phyloP scores from a whole-genome alignment of 2,329 filamentous ascomycete genomes.

The Exophiala mesophila region DNA sequence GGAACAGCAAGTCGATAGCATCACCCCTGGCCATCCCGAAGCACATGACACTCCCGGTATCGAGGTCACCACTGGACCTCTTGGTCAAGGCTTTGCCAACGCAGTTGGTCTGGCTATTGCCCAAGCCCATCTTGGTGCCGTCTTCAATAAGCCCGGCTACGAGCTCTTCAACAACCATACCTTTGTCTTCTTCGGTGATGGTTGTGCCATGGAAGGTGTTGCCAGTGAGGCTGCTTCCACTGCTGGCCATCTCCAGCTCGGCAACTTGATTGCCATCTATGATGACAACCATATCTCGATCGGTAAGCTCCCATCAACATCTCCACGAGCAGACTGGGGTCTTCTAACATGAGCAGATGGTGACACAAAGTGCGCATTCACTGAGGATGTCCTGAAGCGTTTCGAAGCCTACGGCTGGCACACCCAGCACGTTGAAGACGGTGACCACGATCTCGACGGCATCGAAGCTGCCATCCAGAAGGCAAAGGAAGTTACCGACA shows the following conservation, averaged over 20 bases:
- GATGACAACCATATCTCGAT: conserved; percentile 98
- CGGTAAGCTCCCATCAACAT: conserved; percentile 46
- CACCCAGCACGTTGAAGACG: conserved; percentile 74
- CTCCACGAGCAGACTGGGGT: not conserved
- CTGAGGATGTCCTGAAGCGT: conserved; percentile 89
- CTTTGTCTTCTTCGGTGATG: conserved; percentile 94
- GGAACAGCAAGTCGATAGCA: conserved; percentile 66
- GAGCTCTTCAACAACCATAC: conserved; percentile 94
- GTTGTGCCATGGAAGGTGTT: conserved; percentile 97
- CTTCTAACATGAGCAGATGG: conserved; percentile 56
- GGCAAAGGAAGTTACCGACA: conserved; percentile 84
- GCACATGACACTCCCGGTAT: conserved; percentile 92
- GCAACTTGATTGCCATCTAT: conserved; percentile 94
- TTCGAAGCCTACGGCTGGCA: conserved; percentile 99
- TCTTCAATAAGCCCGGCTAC: conserved; percentile 96
- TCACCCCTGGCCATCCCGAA: conserved; percentile 94
- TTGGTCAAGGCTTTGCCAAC: conserved; percentile 95
- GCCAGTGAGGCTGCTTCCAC: conserved; percentile 86
- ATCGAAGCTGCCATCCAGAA: conserved; percentile 86
- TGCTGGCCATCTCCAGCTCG: conserved; percentile 93
- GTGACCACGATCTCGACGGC: conserved; percentile 77
- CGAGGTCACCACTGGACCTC: conserved; percentile 96
- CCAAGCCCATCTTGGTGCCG: conserved; percentile 81
- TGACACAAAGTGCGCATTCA: conserved; percentile 93
- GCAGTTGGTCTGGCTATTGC: conserved; percentile 97